phyloP scores from a whole-genome alignment of 306 rosid species.

The Luffa aegyptiaca region DNA sequence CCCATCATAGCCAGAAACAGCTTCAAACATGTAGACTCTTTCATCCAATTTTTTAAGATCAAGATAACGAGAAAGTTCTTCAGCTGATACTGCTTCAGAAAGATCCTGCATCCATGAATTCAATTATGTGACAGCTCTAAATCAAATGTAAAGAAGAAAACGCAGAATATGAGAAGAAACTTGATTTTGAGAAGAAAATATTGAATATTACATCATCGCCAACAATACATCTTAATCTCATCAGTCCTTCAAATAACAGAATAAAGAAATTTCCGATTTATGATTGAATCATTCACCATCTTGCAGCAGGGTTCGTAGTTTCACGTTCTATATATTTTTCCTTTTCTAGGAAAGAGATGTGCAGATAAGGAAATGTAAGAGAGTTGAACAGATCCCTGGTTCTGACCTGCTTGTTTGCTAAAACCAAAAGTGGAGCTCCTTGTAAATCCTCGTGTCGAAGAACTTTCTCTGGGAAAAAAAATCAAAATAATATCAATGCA shows the following conservation, averaged over 20 bases:
- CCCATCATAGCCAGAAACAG: conserved; percentile 94
- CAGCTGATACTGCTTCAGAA: conserved; percentile 69
- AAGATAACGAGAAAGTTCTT: conserved; percentile 73
- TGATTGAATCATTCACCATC: background rate
- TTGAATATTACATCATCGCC: background rate
- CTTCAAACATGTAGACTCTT: conserved; percentile 91
- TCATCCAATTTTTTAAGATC: conserved; percentile 96
- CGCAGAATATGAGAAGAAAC: background rate
- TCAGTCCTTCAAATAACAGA: background rate
- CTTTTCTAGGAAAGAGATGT: background rate
- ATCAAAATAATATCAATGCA: conserved; percentile 18
- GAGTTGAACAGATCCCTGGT: background rate
- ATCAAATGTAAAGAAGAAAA: conserved; percentile 3
- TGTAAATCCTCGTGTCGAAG: conserved; percentile 91
- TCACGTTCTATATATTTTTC: background rate
- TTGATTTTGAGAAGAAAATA: background rate
- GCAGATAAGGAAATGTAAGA: background rate
- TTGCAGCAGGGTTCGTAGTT: background rate
- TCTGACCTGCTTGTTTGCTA: conserved; percentile 95
- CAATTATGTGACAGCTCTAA: background rate
- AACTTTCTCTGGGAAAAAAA: conserved; percentile 69
- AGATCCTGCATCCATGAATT: conserved; percentile 46
- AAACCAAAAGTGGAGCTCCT: conserved; percentile 92
- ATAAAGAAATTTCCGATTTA: background rate
- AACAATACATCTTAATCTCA: background rate